phyloP scores from a whole-genome alignment of 345 rosid species.

The Citrus sinensis region DNA sequence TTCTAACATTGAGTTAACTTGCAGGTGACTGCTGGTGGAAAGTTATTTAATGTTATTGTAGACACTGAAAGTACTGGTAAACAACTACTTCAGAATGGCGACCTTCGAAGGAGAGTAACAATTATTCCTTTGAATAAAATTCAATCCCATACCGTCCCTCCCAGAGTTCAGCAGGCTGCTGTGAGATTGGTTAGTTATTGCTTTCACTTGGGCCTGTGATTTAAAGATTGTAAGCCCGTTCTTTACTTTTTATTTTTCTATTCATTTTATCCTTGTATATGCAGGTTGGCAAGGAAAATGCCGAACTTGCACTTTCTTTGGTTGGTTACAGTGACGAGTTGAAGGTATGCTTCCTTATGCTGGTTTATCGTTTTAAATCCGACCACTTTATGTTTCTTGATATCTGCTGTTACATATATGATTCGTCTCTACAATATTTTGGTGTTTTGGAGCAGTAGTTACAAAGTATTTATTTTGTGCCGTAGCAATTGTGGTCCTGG shows the following conservation, averaged over 20 bases:
- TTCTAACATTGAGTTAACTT: conserved; percentile 16
- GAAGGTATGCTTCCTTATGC: conserved; percentile 44
- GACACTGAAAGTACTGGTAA: conserved; percentile 93
- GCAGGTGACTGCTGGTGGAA: conserved; percentile 94
- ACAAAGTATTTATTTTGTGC: neutral
- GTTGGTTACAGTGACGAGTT: conserved; percentile 75
- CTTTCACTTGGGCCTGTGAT: conserved; percentile 6
- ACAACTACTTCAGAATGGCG: conserved; percentile 90
- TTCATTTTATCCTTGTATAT: conserved; percentile 17
- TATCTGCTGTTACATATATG: neutral
- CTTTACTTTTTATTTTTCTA: neutral
- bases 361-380: conserved; percentile 10
- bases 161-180: conserved; percentile 72
- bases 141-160: conserved; percentile 48
- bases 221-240: neutral
- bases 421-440: neutral
- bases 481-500: neutral
- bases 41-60: conserved; percentile 83
- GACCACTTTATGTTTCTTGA: neutral
- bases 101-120: conserved; percentile 87
- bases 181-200: conserved; percentile 60
- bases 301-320: conserved; percentile 87
- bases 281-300: conserved; percentile 93
- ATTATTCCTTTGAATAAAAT: conserved; percentile 92
- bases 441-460: neutral